Evolutionary conservation across 2,329 filamentous ascomycete genomes (phyloP).

Genomic region (Pyrenochaeta sp.): DNA sequence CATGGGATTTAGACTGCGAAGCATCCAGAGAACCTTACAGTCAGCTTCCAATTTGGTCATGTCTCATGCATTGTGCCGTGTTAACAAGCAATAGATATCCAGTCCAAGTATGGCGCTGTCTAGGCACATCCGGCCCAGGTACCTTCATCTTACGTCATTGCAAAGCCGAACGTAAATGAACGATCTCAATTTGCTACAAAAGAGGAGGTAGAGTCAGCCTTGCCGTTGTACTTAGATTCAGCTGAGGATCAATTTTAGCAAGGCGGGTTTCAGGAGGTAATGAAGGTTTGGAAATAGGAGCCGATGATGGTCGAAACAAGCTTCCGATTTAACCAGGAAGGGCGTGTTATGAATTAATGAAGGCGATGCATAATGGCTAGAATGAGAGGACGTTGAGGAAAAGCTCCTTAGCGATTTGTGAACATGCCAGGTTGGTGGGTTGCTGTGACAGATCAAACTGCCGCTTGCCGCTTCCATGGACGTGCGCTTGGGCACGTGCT

Average conservation of each 20-base stretch:
- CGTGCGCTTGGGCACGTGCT: not conserved
- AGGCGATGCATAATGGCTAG: not conserved
- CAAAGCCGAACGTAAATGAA: too few relatives aligned
- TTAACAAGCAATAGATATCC: not conserved
- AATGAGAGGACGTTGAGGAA: not conserved
- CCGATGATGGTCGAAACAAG: not conserved
- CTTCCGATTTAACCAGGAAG: not conserved
- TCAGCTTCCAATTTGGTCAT: not conserved
- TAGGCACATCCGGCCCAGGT: not conserved
- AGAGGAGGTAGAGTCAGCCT: not conserved
- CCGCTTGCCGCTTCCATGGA: not conserved
- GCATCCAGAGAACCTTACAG: not conserved
- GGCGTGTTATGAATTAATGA: not conserved
- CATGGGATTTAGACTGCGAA: too few relatives aligned
- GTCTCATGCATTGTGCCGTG: not conserved
- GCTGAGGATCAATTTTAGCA: not conserved
- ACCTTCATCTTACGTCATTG: too few relatives aligned
- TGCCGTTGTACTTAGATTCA: not conserved
- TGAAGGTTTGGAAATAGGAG: not conserved
- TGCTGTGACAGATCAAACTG: conserved; percentile 5
- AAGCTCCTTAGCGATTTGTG: not conserved
- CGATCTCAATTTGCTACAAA: not conserved
- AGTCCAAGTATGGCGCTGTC: not conserved
- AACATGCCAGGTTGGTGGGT: conserved; percentile 1
- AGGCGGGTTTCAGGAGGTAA: not conserved